Conservation (phyloP, 2,329 filamentous ascomycete genomes). For the Graphium sp. region DNA sequence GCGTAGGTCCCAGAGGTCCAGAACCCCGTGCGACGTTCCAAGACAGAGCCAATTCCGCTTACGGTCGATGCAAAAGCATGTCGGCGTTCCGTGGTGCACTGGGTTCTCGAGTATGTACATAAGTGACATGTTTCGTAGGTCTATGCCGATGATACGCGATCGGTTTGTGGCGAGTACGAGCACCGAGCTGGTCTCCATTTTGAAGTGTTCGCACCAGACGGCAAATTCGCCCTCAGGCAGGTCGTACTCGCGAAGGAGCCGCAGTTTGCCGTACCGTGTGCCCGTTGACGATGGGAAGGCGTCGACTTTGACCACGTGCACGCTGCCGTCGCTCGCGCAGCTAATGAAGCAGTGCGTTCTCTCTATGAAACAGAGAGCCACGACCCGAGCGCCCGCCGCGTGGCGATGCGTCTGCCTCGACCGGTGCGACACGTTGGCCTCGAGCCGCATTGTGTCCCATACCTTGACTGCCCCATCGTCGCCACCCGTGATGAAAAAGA, state of each 20-base stretch:
- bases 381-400: conserved; percentile 51
- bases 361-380: conserved; percentile 79
- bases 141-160: conserved; percentile 68
- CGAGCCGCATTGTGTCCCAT: conserved; percentile 81
- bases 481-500: conserved; percentile 86
- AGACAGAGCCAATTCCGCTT: conserved; percentile 81
- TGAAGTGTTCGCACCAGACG: conserved; percentile 86
- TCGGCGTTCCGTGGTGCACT: conserved; percentile 79
- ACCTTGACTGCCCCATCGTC: conserved; percentile 84
- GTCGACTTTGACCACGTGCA: conserved; percentile 76
- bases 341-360: conserved; percentile 88
- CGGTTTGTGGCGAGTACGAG: conserved; percentile 75
- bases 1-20: conserved; percentile 93
- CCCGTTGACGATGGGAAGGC: conserved; percentile 27
- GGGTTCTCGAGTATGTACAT: conserved; percentile 74
- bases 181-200: conserved; percentile 64
- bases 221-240: conserved; percentile 60
- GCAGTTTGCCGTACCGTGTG: conserved; percentile 64
- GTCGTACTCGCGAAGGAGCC: conserved; percentile 62
- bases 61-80: conserved; percentile 76
- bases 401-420: conserved; percentile 78
- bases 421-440: conserved; percentile 78
- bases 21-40: conserved; percentile 80
- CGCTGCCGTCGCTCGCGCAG: conserved; percentile 75
- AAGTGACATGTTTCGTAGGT: conserved; percentile 72